A percentile compares a stretch with the other conserved stretches of the same genome.
These are phyloP conservation scores for Pouteria glomerata DNA, from an alignment of 148 eudicot species.

Conservation along the genomic window DNA sequence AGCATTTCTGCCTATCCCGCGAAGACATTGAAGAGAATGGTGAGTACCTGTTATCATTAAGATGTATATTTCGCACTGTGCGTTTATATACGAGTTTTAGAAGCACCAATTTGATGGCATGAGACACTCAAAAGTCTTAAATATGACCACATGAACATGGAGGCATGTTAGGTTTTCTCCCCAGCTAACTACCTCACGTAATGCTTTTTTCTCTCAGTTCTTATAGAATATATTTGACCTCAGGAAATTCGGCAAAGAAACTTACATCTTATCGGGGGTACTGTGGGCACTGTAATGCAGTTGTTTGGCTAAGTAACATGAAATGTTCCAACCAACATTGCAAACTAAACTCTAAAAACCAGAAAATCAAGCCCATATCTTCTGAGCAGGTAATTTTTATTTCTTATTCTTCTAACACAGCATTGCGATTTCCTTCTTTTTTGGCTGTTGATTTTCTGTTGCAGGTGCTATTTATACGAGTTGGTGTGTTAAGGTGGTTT, in stretches of 20 bases:
- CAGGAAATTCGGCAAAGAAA: slow-evolving; percentile 46
- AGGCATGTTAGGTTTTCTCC: neutral
- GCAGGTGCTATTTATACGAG: neutral
- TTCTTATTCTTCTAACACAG: neutral
- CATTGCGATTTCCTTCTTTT: neutral
- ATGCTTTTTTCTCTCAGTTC: neutral
- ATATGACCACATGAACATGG: neutral
- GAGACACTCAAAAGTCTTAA: too few relatives aligned
- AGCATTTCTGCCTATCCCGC: too few relatives aligned
- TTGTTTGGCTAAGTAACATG: slow-evolving; percentile 63
- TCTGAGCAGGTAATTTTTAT: slow-evolving; percentile 41
- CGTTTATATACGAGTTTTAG: neutral
- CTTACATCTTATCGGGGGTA: slow-evolving; percentile 55
- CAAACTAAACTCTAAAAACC: slow-evolving; percentile 18
- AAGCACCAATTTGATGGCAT: too few relatives aligned
- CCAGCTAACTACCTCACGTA: neutral
- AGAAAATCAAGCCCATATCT: slow-evolving; percentile 42
- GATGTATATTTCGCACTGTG: neutral
- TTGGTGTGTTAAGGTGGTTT: neutral
- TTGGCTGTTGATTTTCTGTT: neutral
- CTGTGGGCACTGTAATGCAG: slow-evolving; percentile 46
- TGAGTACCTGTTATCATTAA: neutral
- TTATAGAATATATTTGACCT: slow-evolving; percentile 6
- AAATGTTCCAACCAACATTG: slow-evolving; percentile 33
- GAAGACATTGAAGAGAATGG: neutral